phyloP scores from a whole-genome alignment of 139 green algal genomes.

The Penium margaritaceum region DNA sequence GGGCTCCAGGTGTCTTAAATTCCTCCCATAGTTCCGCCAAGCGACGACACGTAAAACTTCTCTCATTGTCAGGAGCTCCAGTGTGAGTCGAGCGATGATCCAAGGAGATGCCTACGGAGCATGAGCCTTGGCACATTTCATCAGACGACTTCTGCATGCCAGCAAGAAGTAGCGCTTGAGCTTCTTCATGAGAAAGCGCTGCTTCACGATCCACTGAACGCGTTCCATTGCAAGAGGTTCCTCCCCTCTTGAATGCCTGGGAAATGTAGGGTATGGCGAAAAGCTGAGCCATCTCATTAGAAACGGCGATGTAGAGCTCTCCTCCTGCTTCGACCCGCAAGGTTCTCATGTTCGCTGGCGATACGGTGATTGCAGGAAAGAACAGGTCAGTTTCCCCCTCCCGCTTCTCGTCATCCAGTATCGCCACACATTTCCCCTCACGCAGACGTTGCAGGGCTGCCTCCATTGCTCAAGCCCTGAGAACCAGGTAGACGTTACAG shows the following conservation, averaged over 20 bases:
- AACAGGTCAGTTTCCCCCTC: constrained; percentile 45
- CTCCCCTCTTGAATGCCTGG: not conserved
- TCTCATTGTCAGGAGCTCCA: constrained; percentile 41
- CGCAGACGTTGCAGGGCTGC: constrained; percentile 16
- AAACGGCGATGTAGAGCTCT: constrained; percentile 43
- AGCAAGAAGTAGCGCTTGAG: constrained; percentile 12
- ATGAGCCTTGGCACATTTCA: constrained; percentile 42
- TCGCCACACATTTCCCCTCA: constrained; percentile 24
- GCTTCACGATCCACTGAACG: not conserved
- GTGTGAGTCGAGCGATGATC: constrained; percentile 42
- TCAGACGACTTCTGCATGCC: constrained; percentile 12
- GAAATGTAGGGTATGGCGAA: constrained; percentile 35
- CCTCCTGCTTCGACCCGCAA: constrained; percentile 28
- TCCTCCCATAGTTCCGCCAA: constrained; percentile 40
- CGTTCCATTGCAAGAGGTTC: not conserved
- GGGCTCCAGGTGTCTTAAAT: not conserved
- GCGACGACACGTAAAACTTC: constrained; percentile 36
- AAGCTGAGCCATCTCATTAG: constrained; percentile 16
- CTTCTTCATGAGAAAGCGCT: not conserved
- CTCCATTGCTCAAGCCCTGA: too few species aligned
- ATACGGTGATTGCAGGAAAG: constrained; percentile 8
- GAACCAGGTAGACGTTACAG: too few species aligned
- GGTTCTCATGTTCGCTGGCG: constrained; percentile 3
- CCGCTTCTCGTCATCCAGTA: constrained; percentile 33
- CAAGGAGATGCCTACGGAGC: constrained; percentile 36